Conservation (phyloP, 2,329 filamentous ascomycete genomes). For the Aspergillus chevalieri region DNA sequence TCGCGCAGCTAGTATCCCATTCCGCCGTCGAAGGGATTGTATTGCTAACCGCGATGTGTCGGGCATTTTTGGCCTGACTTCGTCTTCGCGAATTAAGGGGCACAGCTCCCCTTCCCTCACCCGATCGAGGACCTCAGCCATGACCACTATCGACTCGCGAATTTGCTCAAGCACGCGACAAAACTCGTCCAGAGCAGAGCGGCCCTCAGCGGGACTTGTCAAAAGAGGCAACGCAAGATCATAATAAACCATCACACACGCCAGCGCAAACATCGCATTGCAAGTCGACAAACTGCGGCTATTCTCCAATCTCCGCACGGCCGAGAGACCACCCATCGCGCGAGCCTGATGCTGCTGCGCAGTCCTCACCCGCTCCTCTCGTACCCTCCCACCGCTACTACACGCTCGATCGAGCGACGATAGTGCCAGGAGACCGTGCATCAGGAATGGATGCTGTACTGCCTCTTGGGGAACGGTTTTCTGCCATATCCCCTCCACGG, state of each 20-base stretch:
- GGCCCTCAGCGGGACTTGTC: slow-evolving; percentile 2
- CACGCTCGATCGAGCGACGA: slow-evolving; percentile 28
- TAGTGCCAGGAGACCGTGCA: slow-evolving; percentile 31
- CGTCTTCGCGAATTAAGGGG: slow-evolving; percentile 19
- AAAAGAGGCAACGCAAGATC: slow-evolving; percentile 26
- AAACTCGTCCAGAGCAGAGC: slow-evolving; percentile 24
- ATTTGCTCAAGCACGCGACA: slow-evolving; percentile 24
- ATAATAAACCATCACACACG: slow-evolving; percentile 28
- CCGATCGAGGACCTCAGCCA: slow-evolving; percentile 17
- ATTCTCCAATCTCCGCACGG: slow-evolving; percentile 17
- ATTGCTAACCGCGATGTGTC: slow-evolving; percentile 27
- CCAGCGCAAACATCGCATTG: slow-evolving; percentile 32
- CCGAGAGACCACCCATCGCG: slow-evolving; percentile 9
- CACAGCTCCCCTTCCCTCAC: slow-evolving; percentile 22
- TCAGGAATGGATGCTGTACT: slow-evolving; percentile 23
- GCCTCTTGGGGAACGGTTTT: slow-evolving; percentile 25
- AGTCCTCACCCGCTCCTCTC: slow-evolving; percentile 18
- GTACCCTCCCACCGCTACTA: slow-evolving; percentile 7
- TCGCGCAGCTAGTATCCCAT: slow-evolving; percentile 15
- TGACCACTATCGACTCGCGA: slow-evolving; percentile 22
- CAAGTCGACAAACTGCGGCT: slow-evolving; percentile 22
- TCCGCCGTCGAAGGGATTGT: slow-evolving; percentile 19
- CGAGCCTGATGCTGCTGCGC: slow-evolving; percentile 25
- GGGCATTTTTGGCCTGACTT: slow-evolving; percentile 25
- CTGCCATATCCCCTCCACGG: slow-evolving; percentile 26